Evolutionary conservation across 768 basidiomycete genomes (phyloP), one percentile per base, ranked within the genome.

Genomic region (Strobilomyces dryophilus): DNA sequence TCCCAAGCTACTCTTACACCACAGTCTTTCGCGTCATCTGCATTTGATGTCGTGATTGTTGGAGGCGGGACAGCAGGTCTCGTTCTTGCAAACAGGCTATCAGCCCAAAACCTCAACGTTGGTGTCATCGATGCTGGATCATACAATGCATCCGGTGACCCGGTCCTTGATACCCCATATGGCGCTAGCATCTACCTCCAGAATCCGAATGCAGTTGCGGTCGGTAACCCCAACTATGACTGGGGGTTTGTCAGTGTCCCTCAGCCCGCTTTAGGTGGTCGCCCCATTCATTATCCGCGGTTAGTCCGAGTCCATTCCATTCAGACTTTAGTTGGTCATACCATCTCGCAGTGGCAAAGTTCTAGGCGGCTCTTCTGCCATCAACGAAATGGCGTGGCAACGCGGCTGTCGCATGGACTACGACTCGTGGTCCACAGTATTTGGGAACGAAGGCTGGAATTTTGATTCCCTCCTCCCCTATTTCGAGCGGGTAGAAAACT

Each of bases 351-450:
- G 50, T 31, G 50, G 43, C 17, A 51, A 51, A 21, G 50, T 51
- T 24, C 10, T 51, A 5, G 50, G 50, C 17, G 50, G 50, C 4
- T 51, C 50, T 3, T 51, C 50, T n/a, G 50, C 42, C 14, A 12
- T 51, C 18, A 51, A 51, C 10, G 4, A 31, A 3, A 32, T 45
- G 44, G 44, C n/a, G 20, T 45, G 44, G 37, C 37, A 39, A 39
- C 37, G 37, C 9, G 37, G 37, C n/a, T 20, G 18, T 20, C 8
- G 18, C 7, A 3, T 18, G 37, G 37, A 39, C 10, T 39, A 39
- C n/a, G 37, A n/a, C 10, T n/a, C 37, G 10, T 39, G n/a, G 37
- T 18, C n/a, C 18, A 18, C 37, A 20, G 37, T 39, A 20, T 39
- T 39, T 7, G 37, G 37, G 18, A 39, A 39, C 37, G n/a, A 39